Evolutionary conservation across 176 grass and related monocot genomes (phyloP), one percentile per base, ranked within the genome.

Genomic region (Eragrostis curvula): DNA sequence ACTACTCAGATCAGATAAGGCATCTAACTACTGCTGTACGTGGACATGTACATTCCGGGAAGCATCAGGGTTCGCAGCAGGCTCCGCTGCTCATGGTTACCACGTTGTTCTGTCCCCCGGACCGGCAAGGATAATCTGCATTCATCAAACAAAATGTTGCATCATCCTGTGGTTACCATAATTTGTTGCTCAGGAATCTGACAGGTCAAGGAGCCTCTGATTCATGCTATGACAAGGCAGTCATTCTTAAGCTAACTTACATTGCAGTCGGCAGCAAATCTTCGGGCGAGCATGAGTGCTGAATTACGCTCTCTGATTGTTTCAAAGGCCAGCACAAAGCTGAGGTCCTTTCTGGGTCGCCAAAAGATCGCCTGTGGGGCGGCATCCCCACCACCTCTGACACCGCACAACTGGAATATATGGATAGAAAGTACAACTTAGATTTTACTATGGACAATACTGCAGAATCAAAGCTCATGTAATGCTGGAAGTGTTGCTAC

Each of bases 221-320:
- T 2, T 32, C 44, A 30, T 30, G 24, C 8, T 17, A 70, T 5
- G 57, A 63, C 0, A n/a, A 56, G 41, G 9, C 14, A 47, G 3
- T 2, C n/a, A 56, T 2, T 46, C 52, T 18, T 25, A 3, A 56
- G 68, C 13, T 21, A 8, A 83, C 89, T 91, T 79, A 97, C 94
- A 74, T 91, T 97, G 85, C 94, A 97, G 18, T 97, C 91, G 13
- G 85, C 78, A 16, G 94, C 94, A 5, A 91, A 97, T 87, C 91
- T 91, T 44, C 94, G 88, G 18, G 84, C 86, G 1, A 97, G 91
- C 86, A 89, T 91, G 86, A 97, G 88, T 0, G 91, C 91, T 0
- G 86, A 82, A 79, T 97, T 97, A 24, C 94, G 89, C 47, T 97
- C 91, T 79, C 94, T 93, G 60, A 59, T 45, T 21, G 91, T 91